Evolutionary conservation across 2,329 filamentous ascomycete genomes (phyloP).

Genomic region (Fusarium albidum): DNA sequence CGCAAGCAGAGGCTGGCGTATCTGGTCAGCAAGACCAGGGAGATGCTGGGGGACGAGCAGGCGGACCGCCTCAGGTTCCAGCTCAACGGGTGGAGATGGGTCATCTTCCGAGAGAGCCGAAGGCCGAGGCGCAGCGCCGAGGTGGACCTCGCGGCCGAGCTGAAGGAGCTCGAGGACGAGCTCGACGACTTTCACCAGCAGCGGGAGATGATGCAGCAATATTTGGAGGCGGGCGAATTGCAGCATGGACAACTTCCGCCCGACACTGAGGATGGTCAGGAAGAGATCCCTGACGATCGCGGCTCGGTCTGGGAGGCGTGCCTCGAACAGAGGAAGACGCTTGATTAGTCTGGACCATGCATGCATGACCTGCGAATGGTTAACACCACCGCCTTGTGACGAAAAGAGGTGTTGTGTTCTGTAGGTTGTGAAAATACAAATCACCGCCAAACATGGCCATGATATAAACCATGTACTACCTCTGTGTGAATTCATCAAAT

Average conservation of each 20-base stretch:
- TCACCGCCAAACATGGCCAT: too few species aligned
- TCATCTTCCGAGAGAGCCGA: slow-evolving; percentile 14
- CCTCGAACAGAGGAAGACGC: too few species aligned
- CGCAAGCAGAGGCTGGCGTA: slow-evolving; percentile 39
- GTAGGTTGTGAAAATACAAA: too few species aligned
- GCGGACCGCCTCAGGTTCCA: slow-evolving; percentile 19
- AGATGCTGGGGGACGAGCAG: slow-evolving; percentile 40
- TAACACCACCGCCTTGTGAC: too few species aligned
- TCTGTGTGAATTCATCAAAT: too few species aligned
- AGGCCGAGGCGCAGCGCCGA: background rate
- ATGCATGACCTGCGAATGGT: too few species aligned
- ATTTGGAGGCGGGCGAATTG: background rate
- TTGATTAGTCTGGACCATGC: too few species aligned
- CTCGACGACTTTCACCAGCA: background rate
- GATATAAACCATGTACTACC: too few species aligned
- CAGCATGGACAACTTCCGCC: background rate
- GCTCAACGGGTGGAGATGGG: slow-evolving; percentile 35
- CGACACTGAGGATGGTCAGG: too few species aligned
- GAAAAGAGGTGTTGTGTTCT: too few species aligned
- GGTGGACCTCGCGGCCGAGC: slow-evolving; percentile 1
- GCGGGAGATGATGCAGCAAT: background rate
- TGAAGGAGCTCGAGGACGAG: background rate
- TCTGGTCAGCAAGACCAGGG: background rate
- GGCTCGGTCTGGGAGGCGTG: too few species aligned
- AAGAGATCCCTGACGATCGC: too few species aligned